Percentiles rank a stretch among this genome's conserved stretches.
phyloP scores from a whole-genome alignment of 1,139 yeast genomes.

The Candida tunisiensis region DNA sequence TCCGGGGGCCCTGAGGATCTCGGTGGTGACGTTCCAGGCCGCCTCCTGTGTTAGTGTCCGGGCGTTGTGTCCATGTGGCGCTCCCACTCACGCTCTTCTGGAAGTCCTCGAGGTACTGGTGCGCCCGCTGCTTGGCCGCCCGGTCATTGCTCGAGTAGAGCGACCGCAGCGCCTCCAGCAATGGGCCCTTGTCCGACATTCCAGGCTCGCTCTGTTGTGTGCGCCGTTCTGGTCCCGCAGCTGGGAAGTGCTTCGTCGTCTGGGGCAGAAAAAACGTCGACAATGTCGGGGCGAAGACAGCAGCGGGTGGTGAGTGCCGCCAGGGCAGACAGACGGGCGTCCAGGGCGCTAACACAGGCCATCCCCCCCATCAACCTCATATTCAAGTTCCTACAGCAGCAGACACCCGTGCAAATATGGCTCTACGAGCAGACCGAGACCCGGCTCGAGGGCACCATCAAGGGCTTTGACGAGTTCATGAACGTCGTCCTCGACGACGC shows the following conservation, averaged over 20 bases:
- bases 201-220: not conserved
- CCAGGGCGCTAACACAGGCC: too few relatives aligned
- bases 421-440: conserved; percentile 67
- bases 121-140: conserved; percentile 40
- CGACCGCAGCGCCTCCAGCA: conserved; percentile 33
- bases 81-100: conserved; percentile 45
- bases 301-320: conserved; percentile 24
- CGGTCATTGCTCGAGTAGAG: conserved; percentile 41
- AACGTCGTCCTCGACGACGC: conserved; percentile 90
- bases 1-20: conserved; percentile 11
- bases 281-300: conserved; percentile 17
- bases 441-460: conserved; percentile 65
- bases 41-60: conserved; percentile 14
- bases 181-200: not conserved
- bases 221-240: not conserved
- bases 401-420: conserved; percentile 70
- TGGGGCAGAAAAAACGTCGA: conserved; percentile 1
- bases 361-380: conserved; percentile 87
- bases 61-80: not conserved
- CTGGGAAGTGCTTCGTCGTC: not conserved
- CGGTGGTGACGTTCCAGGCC: conserved; percentile 24
- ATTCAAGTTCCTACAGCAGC: conserved; percentile 75
- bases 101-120: conserved; percentile 54
- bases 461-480: conserved; percentile 97
- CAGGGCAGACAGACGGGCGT: too few relatives aligned